phyloP scores from a whole-genome alignment of 2,329 filamentous ascomycete genomes.

The Aspergillus hiratsukae region DNA sequence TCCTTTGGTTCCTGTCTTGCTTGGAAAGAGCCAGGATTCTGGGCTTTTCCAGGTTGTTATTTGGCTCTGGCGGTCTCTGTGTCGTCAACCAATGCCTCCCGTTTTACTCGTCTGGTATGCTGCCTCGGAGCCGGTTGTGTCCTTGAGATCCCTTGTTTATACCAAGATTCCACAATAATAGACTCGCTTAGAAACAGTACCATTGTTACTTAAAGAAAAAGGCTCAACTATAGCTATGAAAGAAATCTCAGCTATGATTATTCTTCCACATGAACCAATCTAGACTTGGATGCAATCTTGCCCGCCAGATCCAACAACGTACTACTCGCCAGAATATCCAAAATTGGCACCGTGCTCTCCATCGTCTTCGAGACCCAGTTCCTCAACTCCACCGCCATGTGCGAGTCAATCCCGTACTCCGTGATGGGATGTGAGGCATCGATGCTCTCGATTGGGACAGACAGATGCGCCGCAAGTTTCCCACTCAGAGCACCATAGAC shows the following conservation, averaged over 20 bases:
- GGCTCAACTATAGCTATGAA: neutral
- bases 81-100: neutral
- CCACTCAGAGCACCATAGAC: constrained; percentile 13
- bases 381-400: constrained; percentile 44
- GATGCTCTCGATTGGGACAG: constrained; percentile 18
- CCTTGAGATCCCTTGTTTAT: neutral
- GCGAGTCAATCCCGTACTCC: constrained; percentile 40
- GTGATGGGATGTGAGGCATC: constrained; percentile 22
- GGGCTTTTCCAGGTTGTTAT: too few relatives aligned
- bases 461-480: constrained; percentile 18
- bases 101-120: neutral
- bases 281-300: constrained; percentile 15
- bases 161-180: neutral
- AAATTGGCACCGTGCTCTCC: constrained; percentile 23
- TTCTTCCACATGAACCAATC: constrained; percentile 16
- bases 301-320: constrained; percentile 20
- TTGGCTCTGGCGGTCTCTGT: neutral
- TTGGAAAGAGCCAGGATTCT: neutral
- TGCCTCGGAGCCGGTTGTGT: too few relatives aligned
- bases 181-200: neutral
- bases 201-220: neutral
- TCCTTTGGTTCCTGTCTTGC: neutral
- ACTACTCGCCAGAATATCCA: constrained; percentile 25
- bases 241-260: neutral
- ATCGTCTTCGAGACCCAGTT: constrained; percentile 40